Evolutionary conservation across 2,329 filamentous ascomycete genomes (phyloP).

Genomic region (Penicillium hesseltinei): DNA sequence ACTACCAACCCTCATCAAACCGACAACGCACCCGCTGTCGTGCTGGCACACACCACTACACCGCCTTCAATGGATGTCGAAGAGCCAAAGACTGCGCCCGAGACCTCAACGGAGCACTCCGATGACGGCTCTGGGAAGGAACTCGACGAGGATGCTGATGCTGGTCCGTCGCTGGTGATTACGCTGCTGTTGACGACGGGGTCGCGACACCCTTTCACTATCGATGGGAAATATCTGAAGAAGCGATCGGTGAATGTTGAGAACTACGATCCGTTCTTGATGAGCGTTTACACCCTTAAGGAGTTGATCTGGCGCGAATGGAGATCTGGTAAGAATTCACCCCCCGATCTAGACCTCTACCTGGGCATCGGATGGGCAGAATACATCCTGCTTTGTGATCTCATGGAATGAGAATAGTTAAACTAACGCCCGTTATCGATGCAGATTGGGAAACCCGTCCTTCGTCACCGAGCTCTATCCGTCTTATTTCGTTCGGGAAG

Average conservation of each 20-base stretch:
- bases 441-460: constrained; percentile 82
- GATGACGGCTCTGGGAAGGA: constrained; percentile 36
- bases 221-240: constrained; percentile 80
- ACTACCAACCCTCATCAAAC: constrained; percentile 11
- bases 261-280: constrained; percentile 76
- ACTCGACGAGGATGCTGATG: constrained; percentile 36
- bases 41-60: constrained; percentile 13
- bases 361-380: neutral
- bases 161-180: constrained; percentile 53
- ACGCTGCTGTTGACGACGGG: constrained; percentile 80
- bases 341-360: neutral
- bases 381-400: neutral
- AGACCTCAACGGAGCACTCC: constrained; percentile 24
- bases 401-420: neutral
- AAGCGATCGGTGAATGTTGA: constrained; percentile 78
- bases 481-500: constrained; percentile 88
- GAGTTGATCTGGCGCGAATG: constrained; percentile 92
- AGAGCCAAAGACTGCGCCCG: constrained; percentile 26
- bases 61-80: constrained; percentile 20
- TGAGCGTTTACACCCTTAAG: constrained; percentile 91
- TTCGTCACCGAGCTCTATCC: constrained; percentile 81
- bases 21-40: constrained; percentile 13
- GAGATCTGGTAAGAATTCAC: constrained; percentile 60
- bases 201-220: constrained; percentile 81
- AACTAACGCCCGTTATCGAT: neutral